Evolutionary conservation across 345 rosid genomes (phyloP).

Genomic region (Schrenkiella parvula): DNA sequence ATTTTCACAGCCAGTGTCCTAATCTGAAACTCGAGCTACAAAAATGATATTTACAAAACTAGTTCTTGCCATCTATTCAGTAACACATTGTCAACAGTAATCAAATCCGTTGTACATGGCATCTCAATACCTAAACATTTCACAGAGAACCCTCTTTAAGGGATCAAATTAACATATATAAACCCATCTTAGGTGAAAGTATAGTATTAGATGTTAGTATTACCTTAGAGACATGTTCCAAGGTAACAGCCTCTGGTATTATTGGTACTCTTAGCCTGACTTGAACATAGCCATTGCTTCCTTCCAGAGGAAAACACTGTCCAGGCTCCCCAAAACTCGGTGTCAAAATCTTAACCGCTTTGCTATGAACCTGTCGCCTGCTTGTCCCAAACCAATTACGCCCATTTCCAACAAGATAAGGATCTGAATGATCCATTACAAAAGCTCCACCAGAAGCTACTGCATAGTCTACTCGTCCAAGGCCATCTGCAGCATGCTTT

Average conservation of each 20-base stretch:
- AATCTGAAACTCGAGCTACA: not conserved
- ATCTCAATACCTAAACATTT: not conserved
- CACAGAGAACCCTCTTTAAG: not conserved
- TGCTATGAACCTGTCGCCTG: slow-evolving; percentile 39
- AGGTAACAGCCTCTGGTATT: slow-evolving; percentile 76
- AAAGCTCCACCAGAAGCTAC: slow-evolving; percentile 63
- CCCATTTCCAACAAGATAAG: slow-evolving; percentile 40
- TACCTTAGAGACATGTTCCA: slow-evolving; percentile 95
- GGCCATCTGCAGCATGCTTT: slow-evolving; percentile 94
- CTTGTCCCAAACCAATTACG: slow-evolving; percentile 44
- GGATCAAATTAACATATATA: not conserved
- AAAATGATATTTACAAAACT: not conserved
- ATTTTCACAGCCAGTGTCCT: not conserved
- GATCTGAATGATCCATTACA: slow-evolving; percentile 73
- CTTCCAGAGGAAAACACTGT: slow-evolving; percentile 84
- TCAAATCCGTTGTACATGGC: not conserved
- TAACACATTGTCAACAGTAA: not conserved
- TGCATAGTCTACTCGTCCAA: slow-evolving; percentile 78
- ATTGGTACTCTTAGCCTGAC: slow-evolving; percentile 67
- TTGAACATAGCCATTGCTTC: slow-evolving; percentile 71
- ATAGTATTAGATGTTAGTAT: slow-evolving; percentile 7
- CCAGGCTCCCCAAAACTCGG: slow-evolving; percentile 99
- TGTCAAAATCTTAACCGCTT: slow-evolving; percentile 63
- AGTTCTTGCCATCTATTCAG: not conserved
- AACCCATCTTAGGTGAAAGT: not conserved